Evolutionary conservation across 1,139 yeast genomes (phyloP).

Genomic region (Candida sp.): DNA sequence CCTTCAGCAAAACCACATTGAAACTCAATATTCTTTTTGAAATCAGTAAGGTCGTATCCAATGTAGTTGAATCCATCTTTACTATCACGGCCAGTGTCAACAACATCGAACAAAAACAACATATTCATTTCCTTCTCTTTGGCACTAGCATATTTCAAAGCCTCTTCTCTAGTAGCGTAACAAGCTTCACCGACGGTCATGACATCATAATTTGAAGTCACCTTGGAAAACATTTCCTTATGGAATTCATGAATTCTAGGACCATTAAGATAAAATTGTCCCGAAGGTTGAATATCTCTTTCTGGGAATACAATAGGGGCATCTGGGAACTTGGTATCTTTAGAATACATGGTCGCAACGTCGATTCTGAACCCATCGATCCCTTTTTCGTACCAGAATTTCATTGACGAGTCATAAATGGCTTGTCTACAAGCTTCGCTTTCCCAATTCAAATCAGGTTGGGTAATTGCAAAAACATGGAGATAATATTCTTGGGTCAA

Average conservation of each 20-base stretch:
- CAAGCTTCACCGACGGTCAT: constrained; percentile 60
- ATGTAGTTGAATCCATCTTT: constrained; percentile 28
- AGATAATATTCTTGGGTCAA: constrained; percentile 50
- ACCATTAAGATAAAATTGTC: constrained; percentile 33
- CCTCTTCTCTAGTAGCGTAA: constrained; percentile 34
- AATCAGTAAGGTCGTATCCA: constrained; percentile 34
- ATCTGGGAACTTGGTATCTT: constrained; percentile 43
- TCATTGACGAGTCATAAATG: constrained; percentile 45
- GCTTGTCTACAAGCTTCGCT: constrained; percentile 48
- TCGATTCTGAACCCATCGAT: constrained; percentile 59
- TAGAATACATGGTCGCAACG: constrained; percentile 51
- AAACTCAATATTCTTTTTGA: constrained; percentile 36
- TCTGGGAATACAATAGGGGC: constrained; percentile 45
- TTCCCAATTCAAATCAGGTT: constrained; percentile 63
- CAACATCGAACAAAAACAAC: constrained; percentile 48
- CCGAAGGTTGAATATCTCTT: constrained; percentile 36
- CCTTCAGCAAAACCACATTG: constrained; percentile 36
- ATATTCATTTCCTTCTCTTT: constrained; percentile 46
- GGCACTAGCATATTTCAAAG: constrained; percentile 47
- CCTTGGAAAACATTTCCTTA: constrained; percentile 44
- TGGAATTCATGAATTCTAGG: constrained; percentile 57
- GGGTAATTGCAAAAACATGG: constrained; percentile 47
- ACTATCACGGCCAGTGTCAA: constrained; percentile 35
- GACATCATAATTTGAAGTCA: constrained; percentile 43
- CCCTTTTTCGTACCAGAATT: constrained; percentile 53